Base-by-base conservation (phyloP, 352 stramenopile species). In the Aphanomyces euteiches region DNA sequence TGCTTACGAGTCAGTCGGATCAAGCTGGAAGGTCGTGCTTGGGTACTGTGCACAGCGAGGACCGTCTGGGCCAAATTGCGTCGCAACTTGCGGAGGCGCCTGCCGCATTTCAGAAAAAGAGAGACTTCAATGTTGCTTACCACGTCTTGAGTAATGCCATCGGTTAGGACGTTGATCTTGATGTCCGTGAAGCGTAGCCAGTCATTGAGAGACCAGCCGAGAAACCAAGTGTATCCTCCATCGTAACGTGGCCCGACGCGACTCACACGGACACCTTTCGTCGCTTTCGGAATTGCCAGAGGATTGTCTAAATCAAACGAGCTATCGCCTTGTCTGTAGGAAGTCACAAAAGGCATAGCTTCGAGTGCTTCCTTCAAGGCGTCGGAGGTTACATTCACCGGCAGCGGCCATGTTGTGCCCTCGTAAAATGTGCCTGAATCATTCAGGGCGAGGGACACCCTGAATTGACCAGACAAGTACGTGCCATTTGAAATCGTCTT, bases 351-450 rank as follows among this genome's bases (percentile, higher is more conserved):
- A 1, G 65, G 61, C 1, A 93, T 69, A 0, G 85, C 79, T 47
- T 93, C 85, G 0, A 93, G 73, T 0, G 85, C 85, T 76, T 93
- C 77, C 40, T 93, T 85, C 78, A 93, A 85, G 0, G 83, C 83
- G 1, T 81, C 71, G 3, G 81, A 76, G 15, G 79, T 90, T 15
- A 93, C 85, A 43, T 90, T 90, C 17, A 93, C 79, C 0, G 85
- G 82, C 4, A 93, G 45, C 21, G 73, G 58, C 83, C 85, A 93
- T n/a, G 85, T 93, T 15, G 60, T 85, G 0, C 75, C 85, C 4
- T 74, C 53, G 2, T 78, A 79, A 21, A 75, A 64, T 3, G 71
- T 87, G 4, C 76, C 77, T 3, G 68, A 57, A 34, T 89, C 83
- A 0, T 81, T 56, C 2, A 93, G 73, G 39, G 88, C 77, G 7